phyloP scores from a whole-genome alignment of 306 rosid genomes.

The Medicago ruthenica region DNA sequence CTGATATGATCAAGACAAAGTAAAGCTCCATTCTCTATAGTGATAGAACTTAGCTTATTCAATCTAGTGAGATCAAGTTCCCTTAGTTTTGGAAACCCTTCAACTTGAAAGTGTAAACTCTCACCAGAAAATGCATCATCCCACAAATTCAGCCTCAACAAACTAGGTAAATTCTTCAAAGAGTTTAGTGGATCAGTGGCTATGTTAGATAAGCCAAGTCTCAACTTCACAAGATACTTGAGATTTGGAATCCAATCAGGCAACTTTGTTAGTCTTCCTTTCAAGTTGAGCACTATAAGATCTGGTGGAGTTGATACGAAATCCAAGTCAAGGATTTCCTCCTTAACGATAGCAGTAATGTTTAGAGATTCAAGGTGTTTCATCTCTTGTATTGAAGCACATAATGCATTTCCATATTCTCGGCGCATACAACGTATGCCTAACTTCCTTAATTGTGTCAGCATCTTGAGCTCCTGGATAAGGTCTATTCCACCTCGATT shows the following conservation, averaged over 20 bases:
- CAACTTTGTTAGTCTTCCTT: background rate
- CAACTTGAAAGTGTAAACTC: constrained; percentile 13
- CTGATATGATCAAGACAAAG: constrained; percentile 25
- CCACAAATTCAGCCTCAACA: constrained; percentile 21
- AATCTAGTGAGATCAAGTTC: constrained; percentile 21
- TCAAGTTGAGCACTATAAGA: constrained; percentile 13
- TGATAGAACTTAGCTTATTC: background rate
- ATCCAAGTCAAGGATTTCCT: constrained; percentile 40
- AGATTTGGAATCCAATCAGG: constrained; percentile 45
- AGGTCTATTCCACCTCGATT: constrained; percentile 24
- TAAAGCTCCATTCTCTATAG: constrained; percentile 24
- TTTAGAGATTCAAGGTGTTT: constrained; percentile 17
- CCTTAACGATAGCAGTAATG: background rate
- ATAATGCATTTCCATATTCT: constrained; percentile 34
- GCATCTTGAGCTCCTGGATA: constrained; percentile 33
- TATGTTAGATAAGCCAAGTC: constrained; percentile 29
- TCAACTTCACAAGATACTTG: constrained; percentile 25
- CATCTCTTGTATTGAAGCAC: constrained; percentile 37
- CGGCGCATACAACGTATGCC: constrained; percentile 21
- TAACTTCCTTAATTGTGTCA: constrained; percentile 39
- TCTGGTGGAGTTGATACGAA: background rate
- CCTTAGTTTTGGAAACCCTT: constrained; percentile 26
- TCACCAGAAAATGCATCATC: constrained; percentile 22
- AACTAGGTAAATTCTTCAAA: constrained; percentile 33
- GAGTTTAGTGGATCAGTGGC: constrained; percentile 24